Percentiles rank a stretch among this genome's conserved stretches.
Evolutionary conservation across 139 green algal species (phyloP).

Genomic region (Zygnema circumcarinatum): DNA sequence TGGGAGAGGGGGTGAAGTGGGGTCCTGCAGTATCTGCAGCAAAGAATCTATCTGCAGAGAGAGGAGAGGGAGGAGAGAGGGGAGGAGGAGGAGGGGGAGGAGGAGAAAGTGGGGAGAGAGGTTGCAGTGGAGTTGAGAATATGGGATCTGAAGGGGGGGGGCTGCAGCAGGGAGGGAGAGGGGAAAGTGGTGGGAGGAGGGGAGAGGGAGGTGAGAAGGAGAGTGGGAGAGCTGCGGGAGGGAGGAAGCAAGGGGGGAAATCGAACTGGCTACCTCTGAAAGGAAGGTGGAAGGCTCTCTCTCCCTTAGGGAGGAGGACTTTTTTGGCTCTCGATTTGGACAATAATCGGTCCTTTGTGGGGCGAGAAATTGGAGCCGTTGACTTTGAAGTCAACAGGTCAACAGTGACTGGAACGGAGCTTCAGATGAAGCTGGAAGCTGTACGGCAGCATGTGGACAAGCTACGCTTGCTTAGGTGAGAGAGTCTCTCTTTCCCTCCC

Average conservation of each 20-base stretch:
- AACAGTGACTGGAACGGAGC: too few relatives aligned
- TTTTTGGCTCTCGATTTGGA: too few relatives aligned
- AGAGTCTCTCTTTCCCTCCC: too few relatives aligned
- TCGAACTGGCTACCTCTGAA: too few relatives aligned
- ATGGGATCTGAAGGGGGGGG: not conserved
- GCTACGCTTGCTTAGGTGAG: too few relatives aligned
- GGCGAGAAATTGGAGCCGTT: too few relatives aligned
- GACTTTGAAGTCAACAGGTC: too few relatives aligned
- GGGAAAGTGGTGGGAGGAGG: slow-evolving; percentile 1
- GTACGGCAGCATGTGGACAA: too few relatives aligned
- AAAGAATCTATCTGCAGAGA: slow-evolving; percentile 85
- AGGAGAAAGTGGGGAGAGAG: not conserved
- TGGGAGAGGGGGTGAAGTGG: not conserved
- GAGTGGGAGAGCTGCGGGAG: not conserved
- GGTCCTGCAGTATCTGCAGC: slow-evolving; percentile 69
- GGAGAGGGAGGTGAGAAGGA: not conserved
- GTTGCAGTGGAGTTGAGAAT: not conserved
- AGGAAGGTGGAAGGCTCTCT: slow-evolving; percentile 12
- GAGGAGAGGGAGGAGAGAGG: slow-evolving; percentile 11
- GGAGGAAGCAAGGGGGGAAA: not conserved
- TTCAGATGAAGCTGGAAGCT: too few relatives aligned
- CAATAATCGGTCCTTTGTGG: too few relatives aligned
- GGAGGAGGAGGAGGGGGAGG: slow-evolving; percentile 15
- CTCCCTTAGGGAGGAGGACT: too few relatives aligned
- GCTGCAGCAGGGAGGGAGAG: slow-evolving; percentile 73